Evolutionary conservation across 2,329 filamentous ascomycete genomes (phyloP).

Genomic region (Curvularia sp.): DNA sequence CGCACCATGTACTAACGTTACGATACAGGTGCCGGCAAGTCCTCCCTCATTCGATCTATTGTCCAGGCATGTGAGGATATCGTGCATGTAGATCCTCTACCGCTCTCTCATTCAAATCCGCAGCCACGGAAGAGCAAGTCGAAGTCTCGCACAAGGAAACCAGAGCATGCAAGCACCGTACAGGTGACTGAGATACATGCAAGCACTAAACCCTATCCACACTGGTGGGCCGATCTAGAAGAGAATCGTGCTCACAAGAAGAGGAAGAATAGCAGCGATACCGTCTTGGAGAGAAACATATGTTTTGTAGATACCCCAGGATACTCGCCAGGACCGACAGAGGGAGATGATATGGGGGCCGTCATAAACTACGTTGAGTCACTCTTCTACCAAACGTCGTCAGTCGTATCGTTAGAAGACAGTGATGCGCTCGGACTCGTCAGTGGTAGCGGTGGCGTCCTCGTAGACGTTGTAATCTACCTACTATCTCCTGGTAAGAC

Average conservation of each 20-base stretch:
- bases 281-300: slow-evolving; percentile 85
- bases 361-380: slow-evolving; percentile 74
- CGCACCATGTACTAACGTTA: slow-evolving; percentile 20
- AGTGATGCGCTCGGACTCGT: slow-evolving; percentile 78
- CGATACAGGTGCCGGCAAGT: slow-evolving; percentile 79
- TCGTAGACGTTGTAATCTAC: slow-evolving; percentile 87
- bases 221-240: slow-evolving; percentile 86
- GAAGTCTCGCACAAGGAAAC: slow-evolving; percentile 37
- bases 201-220: slow-evolving; percentile 70
- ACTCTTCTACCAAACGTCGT: slow-evolving; percentile 68
- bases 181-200: slow-evolving; percentile 53
- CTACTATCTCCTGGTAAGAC: slow-evolving; percentile 73
- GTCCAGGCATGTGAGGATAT: slow-evolving; percentile 89
- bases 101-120: slow-evolving; percentile 36
- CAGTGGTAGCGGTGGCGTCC: slow-evolving; percentile 79
- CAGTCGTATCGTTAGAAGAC: slow-evolving; percentile 69
- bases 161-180: slow-evolving; percentile 29
- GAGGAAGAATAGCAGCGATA: slow-evolving; percentile 72
- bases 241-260: slow-evolving; percentile 66
- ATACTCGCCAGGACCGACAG: slow-evolving; percentile 57
- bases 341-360: slow-evolving; percentile 34
- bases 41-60: slow-evolving; percentile 85
- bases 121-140: slow-evolving; percentile 33
- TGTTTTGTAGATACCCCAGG: slow-evolving; percentile 90
- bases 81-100: slow-evolving; percentile 82